Base-by-base conservation (phyloP, 441 rosid species). In the Arabidopsis lyrata region DNA sequence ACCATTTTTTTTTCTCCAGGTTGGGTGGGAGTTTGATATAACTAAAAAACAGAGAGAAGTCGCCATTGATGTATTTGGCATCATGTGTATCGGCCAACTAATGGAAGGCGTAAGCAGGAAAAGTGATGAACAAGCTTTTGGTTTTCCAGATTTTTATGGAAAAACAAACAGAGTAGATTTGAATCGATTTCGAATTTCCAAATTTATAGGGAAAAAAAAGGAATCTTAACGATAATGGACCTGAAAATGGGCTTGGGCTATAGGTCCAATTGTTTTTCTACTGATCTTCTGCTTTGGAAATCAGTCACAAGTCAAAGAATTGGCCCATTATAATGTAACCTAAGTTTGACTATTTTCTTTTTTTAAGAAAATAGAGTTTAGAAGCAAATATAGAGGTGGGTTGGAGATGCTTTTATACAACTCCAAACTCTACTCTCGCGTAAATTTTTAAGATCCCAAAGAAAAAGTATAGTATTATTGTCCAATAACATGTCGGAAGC, bases 1-100 rank as follows among this genome's bases (percentile, higher is more conserved):
- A 32, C 5, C 15, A 57, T 47, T 73, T 62, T 44, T 61, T 47
- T 64, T 62, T 44, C 66, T 16, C 39, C 47, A 68, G 77, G 66
- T 79, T 58, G 63, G 75, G 84, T 66, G 42, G 42, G 57, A 71
- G 77, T 72, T 82, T 70, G 84, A 78, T 78, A 67, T 79, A 83
- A 83, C 84, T 77, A 34, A 73, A 35, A 77, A 61, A 76, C 39
- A 80, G 81, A 80, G 76, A 83, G 36, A 77, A 34, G 72, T 48
- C 27, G 39, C 76, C 77, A 75, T 75, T 66, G 39, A 69, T 58
- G 80, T 48, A 66, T n/a, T 49, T 67, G 45, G 56, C 57, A 22
- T 75, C 77, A 73, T 47, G 66, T 73, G 71, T 6, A 55, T 62
- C 1, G 55, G 56, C 57, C 47, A 63, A 63, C 47, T 42, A 15